Base-by-base conservation (phyloP, 495 filamentous ascomycete species). In the Tuber magnatum region DNA sequence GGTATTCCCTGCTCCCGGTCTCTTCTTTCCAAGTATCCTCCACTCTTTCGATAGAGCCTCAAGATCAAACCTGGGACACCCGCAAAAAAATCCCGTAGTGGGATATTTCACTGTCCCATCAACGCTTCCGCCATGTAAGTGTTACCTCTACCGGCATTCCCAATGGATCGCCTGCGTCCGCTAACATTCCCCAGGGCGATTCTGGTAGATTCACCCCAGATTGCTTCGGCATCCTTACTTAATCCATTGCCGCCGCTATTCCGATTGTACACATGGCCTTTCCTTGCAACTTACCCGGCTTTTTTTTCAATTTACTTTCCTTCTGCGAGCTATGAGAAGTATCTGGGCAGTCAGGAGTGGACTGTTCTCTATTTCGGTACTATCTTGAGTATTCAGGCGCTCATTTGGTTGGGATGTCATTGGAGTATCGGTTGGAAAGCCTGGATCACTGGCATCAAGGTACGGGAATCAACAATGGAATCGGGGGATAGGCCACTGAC, bases 391-490 rank as follows among this genome's bases (percentile, higher is more conserved):
- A 78, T 89, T 70, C 95, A 99, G 86, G 89, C 92, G 75, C 88
- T 99, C 75, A 86, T 92, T 70, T 99, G 96, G 96, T 87, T 99
- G 75, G 94, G 91, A 85, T 98, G 95, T 39, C 91, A 97, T 85
- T 99, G 95, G 95, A 97, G 91, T 83, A 93, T 99, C 83, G 89
- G 93, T 81, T 86, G 97, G 76, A 89, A 90, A 76, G 89, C 91
- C 9, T 81, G 91, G 77, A 97, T 97, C 83, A 99, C 94, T 10
- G 87, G 93, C 6, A 92, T 85, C 46, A 89, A 85, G 72, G 81
- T 78, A 76, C 40, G 69, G 40, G 44, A 38, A 40, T 51, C 61
- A 73, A 44, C 28, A 38, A 65, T 32, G 68, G 41, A 20, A 48
- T 22, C 28, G 43, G 32, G 68, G 56, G 10, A 14, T 35, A 48